A percentile compares a stretch with the other conserved stretches of the same genome.
Conservation (phyloP, 371 early-diverging fungal species). For the Lichtheimia ornata region DNA sequence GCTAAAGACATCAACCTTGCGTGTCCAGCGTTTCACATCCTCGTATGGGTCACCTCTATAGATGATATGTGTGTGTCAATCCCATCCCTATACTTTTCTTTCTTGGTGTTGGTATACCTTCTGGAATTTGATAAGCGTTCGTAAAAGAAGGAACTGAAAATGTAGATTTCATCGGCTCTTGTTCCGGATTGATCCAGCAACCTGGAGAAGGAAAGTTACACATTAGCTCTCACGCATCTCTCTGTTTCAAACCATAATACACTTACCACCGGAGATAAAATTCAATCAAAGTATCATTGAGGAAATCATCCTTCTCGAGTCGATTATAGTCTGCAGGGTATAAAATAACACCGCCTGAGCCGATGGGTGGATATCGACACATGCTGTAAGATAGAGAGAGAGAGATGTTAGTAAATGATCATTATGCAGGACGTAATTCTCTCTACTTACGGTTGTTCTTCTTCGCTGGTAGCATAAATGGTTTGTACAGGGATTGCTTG, state of each 20-base stretch:
- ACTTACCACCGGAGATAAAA: slow-evolving; percentile 52
- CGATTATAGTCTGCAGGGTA: slow-evolving; percentile 42
- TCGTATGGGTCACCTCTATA: slow-evolving; percentile 37
- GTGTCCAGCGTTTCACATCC: slow-evolving; percentile 63
- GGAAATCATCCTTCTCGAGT: slow-evolving; percentile 51
- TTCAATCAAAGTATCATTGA: slow-evolving; percentile 64
- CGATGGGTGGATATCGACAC: slow-evolving; percentile 23
- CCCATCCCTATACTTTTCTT: not conserved
- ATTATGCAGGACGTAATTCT: not conserved
- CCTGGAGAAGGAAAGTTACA: slow-evolving; percentile 6
- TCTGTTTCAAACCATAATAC: not conserved
- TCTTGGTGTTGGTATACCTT: slow-evolving; percentile 7
- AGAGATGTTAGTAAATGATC: not conserved
- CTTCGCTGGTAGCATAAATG: not conserved
- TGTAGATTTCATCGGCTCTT: slow-evolving; percentile 26
- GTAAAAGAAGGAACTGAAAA: slow-evolving; percentile 62
- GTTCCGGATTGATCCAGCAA: slow-evolving; percentile 12
- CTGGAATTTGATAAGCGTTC: slow-evolving; percentile 38
- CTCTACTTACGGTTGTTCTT: not conserved
- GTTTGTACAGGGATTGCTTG: no score
- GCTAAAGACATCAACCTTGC: slow-evolving; percentile 61
- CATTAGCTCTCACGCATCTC: not conserved
- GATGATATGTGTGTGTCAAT: not conserved
- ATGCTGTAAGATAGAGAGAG: no score
- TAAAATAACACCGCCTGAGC: slow-evolving; percentile 32